Evolutionary conservation across 805 yeast species (phyloP), one percentile per base, ranked within the genome.

Genomic region (Suhomyces prunicola): DNA sequence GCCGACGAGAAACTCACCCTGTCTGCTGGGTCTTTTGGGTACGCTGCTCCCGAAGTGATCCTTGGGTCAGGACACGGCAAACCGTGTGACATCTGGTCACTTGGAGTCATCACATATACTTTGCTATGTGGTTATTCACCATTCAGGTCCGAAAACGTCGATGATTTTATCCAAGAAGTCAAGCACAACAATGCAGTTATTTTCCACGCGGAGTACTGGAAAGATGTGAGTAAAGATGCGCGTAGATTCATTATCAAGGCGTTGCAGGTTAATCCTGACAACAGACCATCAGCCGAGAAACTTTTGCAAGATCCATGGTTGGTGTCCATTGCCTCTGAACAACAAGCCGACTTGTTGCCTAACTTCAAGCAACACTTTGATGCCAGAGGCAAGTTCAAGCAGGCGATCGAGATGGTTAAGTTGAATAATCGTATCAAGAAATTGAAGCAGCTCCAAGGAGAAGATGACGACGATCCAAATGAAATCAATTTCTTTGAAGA

Each of bases 1-100:
- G 78, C 83, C 3, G 80, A 83, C 59, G 90, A 87, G 52, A 73
- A 82, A 54, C 74, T 90, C 54, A 83, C 79, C 31, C 75, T 86
- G 22, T 85, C 88, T 42, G 96, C 97, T 0, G 98, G 98, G 1
- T 88, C 97, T 1, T 85, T 90, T 70, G 98, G 99, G 1, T 93
- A 93, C 68, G 97, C 96, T 33, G 98, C 98, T 0, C 99, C 99
- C 0, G 99, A 93, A 65, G 91, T 93, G 6, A 79, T 93, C 39
- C 72, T 84, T 42, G 85, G 88, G 13, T 75, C 78, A 40, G 98
- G 97, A 7, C 97, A 93, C 70, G 96, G 97, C 40, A 90, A 88
- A 63, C 93, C 97, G 1, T 93, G 97, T 71, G 99, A 93, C 68
- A 82, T 93, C 51, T 93, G 99, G 99, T 88, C 96, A 1, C 66